A percentile compares a stretch with the other conserved stretches of the same genome.
Conservation (phyloP, 495 filamentous ascomycete species). For the Aspergillus incahuasiensis region DNA sequence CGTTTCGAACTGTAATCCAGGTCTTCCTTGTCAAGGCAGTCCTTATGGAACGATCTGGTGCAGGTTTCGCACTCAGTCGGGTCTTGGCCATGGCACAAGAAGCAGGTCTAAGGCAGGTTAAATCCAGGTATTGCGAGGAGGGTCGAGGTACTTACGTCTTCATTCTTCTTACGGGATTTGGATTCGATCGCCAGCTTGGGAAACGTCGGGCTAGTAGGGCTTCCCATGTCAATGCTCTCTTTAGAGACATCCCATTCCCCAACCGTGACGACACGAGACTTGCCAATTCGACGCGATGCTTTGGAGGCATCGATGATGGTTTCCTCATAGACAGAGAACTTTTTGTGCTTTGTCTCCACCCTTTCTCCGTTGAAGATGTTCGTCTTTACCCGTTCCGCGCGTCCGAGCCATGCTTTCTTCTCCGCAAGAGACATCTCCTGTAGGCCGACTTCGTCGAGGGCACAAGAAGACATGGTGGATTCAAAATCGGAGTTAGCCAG, state of each 20-base stretch:
- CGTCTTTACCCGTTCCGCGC: constrained; percentile 56
- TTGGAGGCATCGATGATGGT: not conserved
- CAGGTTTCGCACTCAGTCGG: constrained; percentile 48
- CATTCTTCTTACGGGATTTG: constrained; percentile 40
- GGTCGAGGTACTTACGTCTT: constrained; percentile 31
- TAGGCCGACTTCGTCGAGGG: not conserved
- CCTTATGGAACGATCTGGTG: constrained; percentile 52
- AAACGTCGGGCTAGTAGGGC: constrained; percentile 41
- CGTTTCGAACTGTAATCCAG: constrained; percentile 22
- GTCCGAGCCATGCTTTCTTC: constrained; percentile 54
- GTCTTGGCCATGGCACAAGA: constrained; percentile 49
- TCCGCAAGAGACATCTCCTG: constrained; percentile 33
- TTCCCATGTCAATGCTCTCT: constrained; percentile 46
- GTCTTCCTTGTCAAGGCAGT: constrained; percentile 42
- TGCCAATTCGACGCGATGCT: constrained; percentile 43
- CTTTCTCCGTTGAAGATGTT: constrained; percentile 52
- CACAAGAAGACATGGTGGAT: not conserved
- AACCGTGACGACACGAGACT: constrained; percentile 57
- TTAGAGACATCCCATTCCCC: constrained; percentile 58
- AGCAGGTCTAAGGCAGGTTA: constrained; percentile 40
- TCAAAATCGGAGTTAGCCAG: not conserved
- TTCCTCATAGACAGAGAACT: constrained; percentile 33
- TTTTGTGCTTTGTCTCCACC: constrained; percentile 24
- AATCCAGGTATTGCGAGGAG: not conserved
- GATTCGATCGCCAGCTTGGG: constrained; percentile 42